phyloP scores from a whole-genome alignment of 495 filamentous ascomycete species.

The Penicillium canariense region DNA sequence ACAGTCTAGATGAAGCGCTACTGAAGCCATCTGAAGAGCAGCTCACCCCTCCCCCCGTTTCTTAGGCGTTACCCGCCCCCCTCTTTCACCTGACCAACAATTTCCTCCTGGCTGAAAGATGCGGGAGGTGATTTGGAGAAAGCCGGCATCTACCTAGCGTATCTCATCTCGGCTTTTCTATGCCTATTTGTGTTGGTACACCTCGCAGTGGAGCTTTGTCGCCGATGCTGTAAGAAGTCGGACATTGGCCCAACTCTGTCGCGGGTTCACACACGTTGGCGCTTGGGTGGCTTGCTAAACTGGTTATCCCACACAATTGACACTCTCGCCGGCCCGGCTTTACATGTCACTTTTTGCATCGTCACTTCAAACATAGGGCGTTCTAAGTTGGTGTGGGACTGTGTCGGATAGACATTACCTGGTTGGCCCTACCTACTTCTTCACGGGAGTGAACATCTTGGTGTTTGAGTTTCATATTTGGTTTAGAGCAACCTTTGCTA shows the following conservation, averaged over 20 bases:
- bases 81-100: no score
- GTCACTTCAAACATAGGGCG: no score
- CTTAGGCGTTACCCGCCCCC: no score
- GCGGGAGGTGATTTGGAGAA: not conserved
- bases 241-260: not conserved
- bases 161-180: not conserved
- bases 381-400: not conserved
- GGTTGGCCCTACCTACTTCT: no score
- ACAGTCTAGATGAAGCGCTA: not conserved
- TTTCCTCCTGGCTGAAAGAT: not conserved
- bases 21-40: not conserved
- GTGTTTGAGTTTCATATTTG: no score
- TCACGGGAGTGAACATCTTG: no score
- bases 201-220: no score
- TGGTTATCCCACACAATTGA: not conserved
- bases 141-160: not conserved
- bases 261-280: not conserved
- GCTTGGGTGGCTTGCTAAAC: not conserved
- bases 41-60: not conserved
- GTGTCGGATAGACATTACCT: not conserved
- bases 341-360: not conserved
- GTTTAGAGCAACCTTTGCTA: no score
- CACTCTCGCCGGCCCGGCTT: not conserved
- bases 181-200: not conserved
- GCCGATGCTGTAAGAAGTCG: not conserved